Percentiles rank a stretch among this genome's conserved stretches.
Evolutionary conservation across 345 rosid genomes (phyloP).

Genomic region (Hibiscus syriacus): DNA sequence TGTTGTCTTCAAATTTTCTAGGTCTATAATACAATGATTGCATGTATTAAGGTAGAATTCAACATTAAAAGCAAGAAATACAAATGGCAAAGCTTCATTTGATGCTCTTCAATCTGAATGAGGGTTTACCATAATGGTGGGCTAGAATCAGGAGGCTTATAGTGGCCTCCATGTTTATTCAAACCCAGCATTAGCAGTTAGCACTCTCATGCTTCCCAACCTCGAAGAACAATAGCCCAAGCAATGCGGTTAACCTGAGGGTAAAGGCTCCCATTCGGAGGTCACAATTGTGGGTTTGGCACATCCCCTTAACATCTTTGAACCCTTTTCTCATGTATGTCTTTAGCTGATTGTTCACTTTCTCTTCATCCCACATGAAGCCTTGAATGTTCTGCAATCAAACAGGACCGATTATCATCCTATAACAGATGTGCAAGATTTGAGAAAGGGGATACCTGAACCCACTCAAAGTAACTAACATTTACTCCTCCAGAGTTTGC

Average conservation of each 20-base stretch:
- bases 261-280: constrained; percentile 99
- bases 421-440: not conserved
- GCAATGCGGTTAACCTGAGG: constrained; percentile 91
- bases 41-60: not conserved
- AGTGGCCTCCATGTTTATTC: constrained; percentile 18
- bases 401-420: not conserved
- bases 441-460: constrained; percentile 38
- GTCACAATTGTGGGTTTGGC: constrained; percentile 73
- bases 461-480: constrained; percentile 99
- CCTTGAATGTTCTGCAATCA: constrained; percentile 86
- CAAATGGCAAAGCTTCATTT: constrained; percentile 11
- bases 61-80: not conserved
- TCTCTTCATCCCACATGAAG: constrained; percentile 24
- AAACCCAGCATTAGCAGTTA: not conserved
- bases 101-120: constrained; percentile 8
- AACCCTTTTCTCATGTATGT: constrained; percentile 82
- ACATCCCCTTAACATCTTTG: constrained; percentile 75
- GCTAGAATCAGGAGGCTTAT: constrained; percentile 8
- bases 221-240: constrained; percentile 75
- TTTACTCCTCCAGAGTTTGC: constrained; percentile 99
- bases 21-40: not conserved
- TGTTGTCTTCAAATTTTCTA: not conserved
- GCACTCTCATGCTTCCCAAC: constrained; percentile 67
- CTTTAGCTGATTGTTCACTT: constrained; percentile 65
- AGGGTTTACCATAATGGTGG: not conserved